Base-by-base conservation (phyloP, 108 stramenopile genomes). In the Cyclotella kingstonii region DNA sequence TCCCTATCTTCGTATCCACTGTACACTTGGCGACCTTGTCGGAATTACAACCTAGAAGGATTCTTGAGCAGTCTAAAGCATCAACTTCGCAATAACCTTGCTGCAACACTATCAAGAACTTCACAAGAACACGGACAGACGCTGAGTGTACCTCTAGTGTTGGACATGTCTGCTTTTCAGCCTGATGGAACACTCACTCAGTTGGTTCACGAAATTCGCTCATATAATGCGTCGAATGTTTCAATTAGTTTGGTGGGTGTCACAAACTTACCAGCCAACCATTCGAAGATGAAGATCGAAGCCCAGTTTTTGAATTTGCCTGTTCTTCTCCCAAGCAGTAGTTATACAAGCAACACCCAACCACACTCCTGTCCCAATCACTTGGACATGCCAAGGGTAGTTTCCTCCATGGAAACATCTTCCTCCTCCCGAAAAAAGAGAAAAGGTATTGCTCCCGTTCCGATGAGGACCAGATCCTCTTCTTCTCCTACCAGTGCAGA, bases 91-190 rank as follows among this genome's bases (percentile, higher is more conserved):
- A 4, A 35, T 19, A 55, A n/a, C 9, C 23, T 38, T 55, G 35
- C 2, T 44, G n/a, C n/a, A n/a, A n/a, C n/a, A 49, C 18, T 25
- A 31, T 14, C 10, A 2, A 31, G 18, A 34, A 14, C 22, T 12
- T 10, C 35, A 25, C 1, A 9, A 15, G 15, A 8, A 1, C 61
- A 50, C 28, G 26, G 15, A 52, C 43, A 50, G n/a, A n/a, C n/a
- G n/a, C n/a, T n/a, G n/a, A n/a, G n/a, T n/a, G 21, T 60, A 48
- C 66, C 66, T 29, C 0, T 68, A 14, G 59, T 68, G 1, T 52
- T 68, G 17, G 66, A 68, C 31, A 42, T 68, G 42, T 49, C 66
- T 2, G 66, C 56, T 12, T 68, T 68, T 60, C 57, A 57, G 33
- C 65, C 65, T 9, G 65, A 40, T 14, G 66, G 40, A 2, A 51